phyloP scores from a whole-genome alignment of 2,329 filamentous ascomycete genomes.

The Gremmenia infestans region DNA sequence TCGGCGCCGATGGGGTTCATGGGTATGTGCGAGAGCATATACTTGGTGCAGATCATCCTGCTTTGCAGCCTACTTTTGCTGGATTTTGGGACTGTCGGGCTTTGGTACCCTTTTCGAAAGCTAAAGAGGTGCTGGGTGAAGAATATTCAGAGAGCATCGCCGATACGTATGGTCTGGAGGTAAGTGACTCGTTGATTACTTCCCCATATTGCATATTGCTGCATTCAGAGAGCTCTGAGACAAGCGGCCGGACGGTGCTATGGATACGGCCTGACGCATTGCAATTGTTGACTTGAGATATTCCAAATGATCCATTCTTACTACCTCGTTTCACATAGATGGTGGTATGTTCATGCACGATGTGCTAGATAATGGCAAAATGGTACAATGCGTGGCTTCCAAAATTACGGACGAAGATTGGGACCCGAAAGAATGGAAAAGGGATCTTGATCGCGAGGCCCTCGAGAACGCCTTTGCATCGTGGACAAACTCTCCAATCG shows the following conservation, averaged over 20 bases:
- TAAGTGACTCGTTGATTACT: neutral
- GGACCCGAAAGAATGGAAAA: neutral
- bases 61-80: neutral
- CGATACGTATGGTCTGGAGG: neutral
- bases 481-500: neutral
- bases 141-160: neutral
- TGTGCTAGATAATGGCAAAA: neutral
- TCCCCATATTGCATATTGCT: neutral
- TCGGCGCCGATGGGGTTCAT: conserved; percentile 1
- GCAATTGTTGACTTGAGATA: too few species aligned
- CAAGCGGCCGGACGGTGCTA: too few species aligned
- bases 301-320: too few species aligned
- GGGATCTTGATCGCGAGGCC: neutral
- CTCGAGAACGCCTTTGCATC: neutral
- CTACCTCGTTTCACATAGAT: neutral
- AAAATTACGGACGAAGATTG: neutral
- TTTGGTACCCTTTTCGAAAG: neutral
- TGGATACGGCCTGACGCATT: too few species aligned
- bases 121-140: neutral
- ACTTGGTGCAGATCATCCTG: neutral
- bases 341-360: neutral
- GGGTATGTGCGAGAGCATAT: neutral
- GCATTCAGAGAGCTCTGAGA: neutral
- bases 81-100: neutral
- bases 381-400: conserved; percentile 1